Conservation (phyloP, 176 grass and related monocot genomes). For the Zizania latifolia region DNA sequence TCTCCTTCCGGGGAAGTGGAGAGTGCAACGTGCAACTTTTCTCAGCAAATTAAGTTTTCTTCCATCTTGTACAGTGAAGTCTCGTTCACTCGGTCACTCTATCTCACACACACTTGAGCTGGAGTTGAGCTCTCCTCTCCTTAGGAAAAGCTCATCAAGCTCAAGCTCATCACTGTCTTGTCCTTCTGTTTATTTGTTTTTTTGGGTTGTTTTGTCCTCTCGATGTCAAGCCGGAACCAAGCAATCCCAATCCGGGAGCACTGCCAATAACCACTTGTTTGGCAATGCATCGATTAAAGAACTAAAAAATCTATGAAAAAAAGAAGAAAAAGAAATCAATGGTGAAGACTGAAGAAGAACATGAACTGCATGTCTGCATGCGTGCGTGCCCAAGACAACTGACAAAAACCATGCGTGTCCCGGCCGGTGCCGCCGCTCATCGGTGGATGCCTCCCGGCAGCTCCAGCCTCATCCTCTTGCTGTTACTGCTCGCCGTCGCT, state of each 20-base stretch:
- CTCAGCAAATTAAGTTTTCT: background rate
- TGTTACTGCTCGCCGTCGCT: background rate
- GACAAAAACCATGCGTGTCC: constrained; percentile 24
- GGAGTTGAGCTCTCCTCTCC: constrained; percentile 22
- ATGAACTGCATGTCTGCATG: background rate
- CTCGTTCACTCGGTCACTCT: background rate
- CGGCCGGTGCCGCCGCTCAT: constrained; percentile 22
- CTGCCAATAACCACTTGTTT: constrained; percentile 30
- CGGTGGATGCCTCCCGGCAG: background rate
- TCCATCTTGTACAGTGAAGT: background rate
- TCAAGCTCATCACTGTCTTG: background rate
- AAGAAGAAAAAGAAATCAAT: background rate
- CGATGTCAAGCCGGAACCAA: constrained; percentile 21
- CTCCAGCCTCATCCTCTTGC: constrained; percentile 32
- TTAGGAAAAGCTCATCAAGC: constrained; percentile 17
- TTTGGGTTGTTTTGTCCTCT: background rate
- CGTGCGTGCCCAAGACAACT: background rate
- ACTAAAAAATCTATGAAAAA: background rate
- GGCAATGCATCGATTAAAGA: constrained; percentile 23
- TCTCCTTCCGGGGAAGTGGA: background rate
- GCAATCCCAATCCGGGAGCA: constrained; percentile 2
- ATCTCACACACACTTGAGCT: background rate
- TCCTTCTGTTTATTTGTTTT: background rate
- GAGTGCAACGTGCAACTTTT: background rate
- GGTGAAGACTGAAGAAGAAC: too few relatives aligned